Evolutionary conservation across 2,329 filamentous ascomycete species (phyloP).

Genomic region (Neophaeococcomyces aloes): DNA sequence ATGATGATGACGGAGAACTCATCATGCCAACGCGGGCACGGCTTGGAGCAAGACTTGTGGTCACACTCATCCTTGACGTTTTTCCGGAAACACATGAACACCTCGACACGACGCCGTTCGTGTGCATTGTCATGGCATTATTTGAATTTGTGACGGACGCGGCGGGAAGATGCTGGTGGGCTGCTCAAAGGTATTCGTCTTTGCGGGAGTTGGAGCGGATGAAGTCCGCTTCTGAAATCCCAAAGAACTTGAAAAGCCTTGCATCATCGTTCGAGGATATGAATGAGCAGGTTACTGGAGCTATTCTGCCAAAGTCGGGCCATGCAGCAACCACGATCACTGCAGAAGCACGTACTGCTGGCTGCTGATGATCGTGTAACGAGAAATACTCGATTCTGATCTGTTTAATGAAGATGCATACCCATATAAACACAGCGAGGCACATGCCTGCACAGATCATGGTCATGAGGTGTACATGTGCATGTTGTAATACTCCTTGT

Average conservation of each 20-base stretch:
- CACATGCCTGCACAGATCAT: no score
- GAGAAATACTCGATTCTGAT: no score
- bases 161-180: conserved; percentile 35
- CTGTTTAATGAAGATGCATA: no score
- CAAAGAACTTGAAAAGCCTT: background rate
- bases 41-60: conserved; percentile 3
- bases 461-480: no score
- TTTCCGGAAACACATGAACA: conserved; percentile 10
- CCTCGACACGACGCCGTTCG: conserved; percentile 28
- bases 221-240: no score
- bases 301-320: background rate
- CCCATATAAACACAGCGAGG: no score
- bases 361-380: no score
- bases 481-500: no score
- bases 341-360: no score
- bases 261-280: background rate
- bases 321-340: background rate
- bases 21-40: conserved; percentile 5
- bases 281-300: background rate
- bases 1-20: conserved; percentile 7
- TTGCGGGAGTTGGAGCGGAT: conserved; percentile 10
- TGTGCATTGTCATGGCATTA: conserved; percentile 36
- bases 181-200: conserved; percentile 8
- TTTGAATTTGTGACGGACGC: conserved; percentile 31
- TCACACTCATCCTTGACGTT: conserved; percentile 8